A percentile compares a stretch with the other conserved stretches of the same genome.
phyloP scores from a whole-genome alignment of 371 early-diverging fungal genomes.

The Thermomucor indicae-seudaticae region DNA sequence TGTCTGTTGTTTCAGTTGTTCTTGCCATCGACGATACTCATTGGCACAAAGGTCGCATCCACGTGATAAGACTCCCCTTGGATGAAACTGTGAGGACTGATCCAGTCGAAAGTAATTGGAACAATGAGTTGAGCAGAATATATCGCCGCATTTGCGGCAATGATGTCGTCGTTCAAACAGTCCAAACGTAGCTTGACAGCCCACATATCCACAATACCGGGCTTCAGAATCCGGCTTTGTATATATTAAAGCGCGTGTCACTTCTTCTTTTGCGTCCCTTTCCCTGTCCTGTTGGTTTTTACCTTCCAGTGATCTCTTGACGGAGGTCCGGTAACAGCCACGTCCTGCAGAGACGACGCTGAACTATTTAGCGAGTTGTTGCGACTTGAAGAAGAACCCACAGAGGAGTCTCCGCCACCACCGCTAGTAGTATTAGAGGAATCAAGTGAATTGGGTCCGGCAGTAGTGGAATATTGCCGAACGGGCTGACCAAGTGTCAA shows the following conservation, averaged over 20 bases:
- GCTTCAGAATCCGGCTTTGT: constrained; percentile 38
- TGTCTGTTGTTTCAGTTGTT: constrained; percentile 4
- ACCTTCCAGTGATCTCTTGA: constrained; percentile 48
- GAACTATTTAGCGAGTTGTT: too few species aligned
- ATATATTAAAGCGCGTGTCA: neutral
- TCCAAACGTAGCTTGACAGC: constrained; percentile 33
- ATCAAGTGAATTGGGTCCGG: constrained; percentile 9
- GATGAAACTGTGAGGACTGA: constrained; percentile 35
- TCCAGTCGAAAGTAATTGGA: constrained; percentile 45
- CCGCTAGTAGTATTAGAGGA: constrained; percentile 1
- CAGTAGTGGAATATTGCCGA: constrained; percentile 15
- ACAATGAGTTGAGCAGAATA: constrained; percentile 46
- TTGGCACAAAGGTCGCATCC: constrained; percentile 40
- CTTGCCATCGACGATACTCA: constrained; percentile 31
- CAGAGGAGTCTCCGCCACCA: too few species aligned
- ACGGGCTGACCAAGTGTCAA: constrained; percentile 43
- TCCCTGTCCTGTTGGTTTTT: neutral
- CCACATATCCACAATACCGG: constrained; percentile 21
- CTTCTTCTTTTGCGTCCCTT: neutral
- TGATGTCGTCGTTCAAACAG: constrained; percentile 50
- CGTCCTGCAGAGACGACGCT: too few species aligned
- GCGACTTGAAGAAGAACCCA: too few species aligned
- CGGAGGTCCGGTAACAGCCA: constrained; percentile 38
- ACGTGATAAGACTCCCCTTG: constrained; percentile 29
- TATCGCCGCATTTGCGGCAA: constrained; percentile 47